A percentile compares a stretch with the other conserved stretches of the same genome.
phyloP scores from a whole-genome alignment of 305 asterid species.

The Galium porrigens region DNA sequence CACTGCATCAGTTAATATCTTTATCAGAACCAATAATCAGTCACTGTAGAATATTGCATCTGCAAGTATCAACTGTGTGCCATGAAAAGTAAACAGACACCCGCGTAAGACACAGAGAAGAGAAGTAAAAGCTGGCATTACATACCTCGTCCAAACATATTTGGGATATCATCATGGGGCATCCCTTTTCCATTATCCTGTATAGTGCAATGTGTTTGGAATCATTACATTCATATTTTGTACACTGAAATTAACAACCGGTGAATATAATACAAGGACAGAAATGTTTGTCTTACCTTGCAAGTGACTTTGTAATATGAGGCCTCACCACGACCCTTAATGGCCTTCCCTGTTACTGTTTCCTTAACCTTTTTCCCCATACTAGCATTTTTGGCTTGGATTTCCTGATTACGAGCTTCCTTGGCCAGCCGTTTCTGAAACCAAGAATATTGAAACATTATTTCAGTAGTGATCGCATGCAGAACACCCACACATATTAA shows the following conservation, averaged over 20 bases:
- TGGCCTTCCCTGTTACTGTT: conserved; percentile 29
- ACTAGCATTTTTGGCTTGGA: conserved; percentile 63
- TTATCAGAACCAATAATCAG: conserved; percentile 9
- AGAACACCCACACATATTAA: not conserved
- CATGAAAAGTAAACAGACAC: not conserved
- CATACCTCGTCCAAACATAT: conserved; percentile 90
- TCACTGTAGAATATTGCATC: not conserved
- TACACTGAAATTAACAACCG: not conserved
- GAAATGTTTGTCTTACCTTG: conserved; percentile 30
- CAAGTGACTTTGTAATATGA: conserved; percentile 65
- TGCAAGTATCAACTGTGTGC: not conserved
- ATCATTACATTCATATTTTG: not conserved
- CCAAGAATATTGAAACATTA: not conserved
- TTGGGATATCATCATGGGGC: conserved; percentile 93
- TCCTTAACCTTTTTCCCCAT: conserved; percentile 71
- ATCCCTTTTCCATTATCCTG: conserved; percentile 96
- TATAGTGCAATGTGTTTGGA: not conserved
- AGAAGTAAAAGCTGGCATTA: not conserved
- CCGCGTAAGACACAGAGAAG: not conserved
- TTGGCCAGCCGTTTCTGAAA: conserved; percentile 78
- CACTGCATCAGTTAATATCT: conserved; percentile 38
- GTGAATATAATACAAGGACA: not conserved
- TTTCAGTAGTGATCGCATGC: not conserved
- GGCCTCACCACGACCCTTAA: conserved; percentile 69
- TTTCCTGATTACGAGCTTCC: conserved; percentile 72